These are phyloP conservation scores for Amyloporia xantha DNA, from an alignment of 768 basidiomycete genomes.

Conservation along the genomic window DNA sequence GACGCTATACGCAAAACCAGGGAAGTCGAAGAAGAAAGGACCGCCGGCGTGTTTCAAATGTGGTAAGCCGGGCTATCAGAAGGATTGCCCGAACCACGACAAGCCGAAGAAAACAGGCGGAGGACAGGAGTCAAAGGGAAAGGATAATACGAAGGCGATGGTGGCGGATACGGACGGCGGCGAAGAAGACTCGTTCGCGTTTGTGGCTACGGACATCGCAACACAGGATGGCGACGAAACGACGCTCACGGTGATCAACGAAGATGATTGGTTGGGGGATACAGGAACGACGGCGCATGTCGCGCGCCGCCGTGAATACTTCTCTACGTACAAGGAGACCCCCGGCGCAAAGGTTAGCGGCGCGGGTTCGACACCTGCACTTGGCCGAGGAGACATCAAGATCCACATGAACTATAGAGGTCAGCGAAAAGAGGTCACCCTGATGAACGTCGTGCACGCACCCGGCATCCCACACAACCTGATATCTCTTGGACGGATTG, in stretches of 20 bases:
- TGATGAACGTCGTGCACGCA: constrained; percentile 9
- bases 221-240: background rate
- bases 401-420: constrained; percentile 1
- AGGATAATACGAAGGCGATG: constrained; percentile 1
- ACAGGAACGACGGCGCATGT: constrained; percentile 7
- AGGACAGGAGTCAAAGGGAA: background rate
- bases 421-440: background rate
- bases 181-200: constrained; percentile 6
- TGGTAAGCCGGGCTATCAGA: constrained; percentile 4
- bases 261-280: constrained; percentile 13
- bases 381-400: constrained; percentile 10
- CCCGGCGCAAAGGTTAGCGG: constrained; percentile 8
- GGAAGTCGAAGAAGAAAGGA: background rate
- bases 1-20: background rate
- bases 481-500: constrained; percentile 9
- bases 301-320: background rate
- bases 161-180: background rate
- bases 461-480: constrained; percentile 12
- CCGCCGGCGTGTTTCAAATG: constrained; percentile 4
- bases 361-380: constrained; percentile 9
- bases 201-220: background rate
- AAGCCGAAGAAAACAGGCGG: background rate
- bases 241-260: background rate
- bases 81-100: constrained; percentile 9
- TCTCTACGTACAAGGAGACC: constrained; percentile 5